A percentile compares a stretch with the other conserved stretches of the same genome.
phyloP scores from a whole-genome alignment of 441 rosid species.

The Gossypium schwendimanii region DNA sequence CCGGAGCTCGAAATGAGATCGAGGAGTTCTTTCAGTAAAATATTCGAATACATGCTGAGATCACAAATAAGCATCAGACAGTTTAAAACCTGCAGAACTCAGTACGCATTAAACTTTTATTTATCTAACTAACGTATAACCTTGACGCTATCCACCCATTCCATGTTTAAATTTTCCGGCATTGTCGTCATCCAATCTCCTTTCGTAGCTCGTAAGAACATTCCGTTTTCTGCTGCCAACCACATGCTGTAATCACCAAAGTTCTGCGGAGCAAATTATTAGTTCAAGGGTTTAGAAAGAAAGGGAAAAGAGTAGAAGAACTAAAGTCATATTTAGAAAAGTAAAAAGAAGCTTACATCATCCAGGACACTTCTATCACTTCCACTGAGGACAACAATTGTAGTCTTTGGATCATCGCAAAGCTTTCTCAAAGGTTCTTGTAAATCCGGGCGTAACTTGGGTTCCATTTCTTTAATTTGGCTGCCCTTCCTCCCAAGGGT shows the following conservation, averaged over 20 bases:
- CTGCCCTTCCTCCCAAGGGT: slow-evolving; percentile 45
- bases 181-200: slow-evolving; percentile 84
- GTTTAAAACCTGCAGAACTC: slow-evolving; percentile 18
- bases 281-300: slow-evolving; percentile 10
- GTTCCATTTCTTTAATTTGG: slow-evolving; percentile 71
- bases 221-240: slow-evolving; percentile 85
- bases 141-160: slow-evolving; percentile 83
- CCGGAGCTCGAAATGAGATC: slow-evolving; percentile 66
- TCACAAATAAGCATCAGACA: slow-evolving; percentile 30
- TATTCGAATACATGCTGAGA: slow-evolving; percentile 79
- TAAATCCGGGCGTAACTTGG: slow-evolving; percentile 48
- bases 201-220: slow-evolving; percentile 55
- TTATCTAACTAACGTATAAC: slow-evolving; percentile 20
- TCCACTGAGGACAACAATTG: slow-evolving; percentile 62
- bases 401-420: slow-evolving; percentile 48
- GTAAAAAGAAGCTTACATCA: slow-evolving; percentile 34
- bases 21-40: slow-evolving; percentile 75
- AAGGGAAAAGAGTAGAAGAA: neutral
- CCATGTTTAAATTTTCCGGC: slow-evolving; percentile 77
- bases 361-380: slow-evolving; percentile 61
- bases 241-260: slow-evolving; percentile 60
- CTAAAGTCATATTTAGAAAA: neutral
- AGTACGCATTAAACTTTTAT: slow-evolving; percentile 9
- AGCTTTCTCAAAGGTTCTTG: slow-evolving; percentile 50
- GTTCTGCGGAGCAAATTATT: slow-evolving; percentile 37